phyloP scores from a whole-genome alignment of 305 asterid species.

The Fraxinus angustifolia region DNA sequence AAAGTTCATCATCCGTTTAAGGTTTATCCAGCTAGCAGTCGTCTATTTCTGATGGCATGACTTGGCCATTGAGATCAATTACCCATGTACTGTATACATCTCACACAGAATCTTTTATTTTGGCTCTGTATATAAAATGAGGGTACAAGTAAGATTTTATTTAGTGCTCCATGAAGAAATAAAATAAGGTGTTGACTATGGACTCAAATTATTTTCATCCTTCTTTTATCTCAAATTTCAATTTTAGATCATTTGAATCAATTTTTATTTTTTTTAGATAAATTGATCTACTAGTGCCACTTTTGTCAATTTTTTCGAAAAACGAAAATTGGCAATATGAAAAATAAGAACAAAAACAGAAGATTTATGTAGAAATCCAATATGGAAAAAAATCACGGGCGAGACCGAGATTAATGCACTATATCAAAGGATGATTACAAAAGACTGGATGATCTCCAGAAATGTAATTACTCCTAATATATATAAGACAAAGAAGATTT shows the following conservation, averaged over 20 bases:
- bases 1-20: constrained; percentile 43
- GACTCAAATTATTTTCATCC: neutral
- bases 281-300: neutral
- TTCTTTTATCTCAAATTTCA: neutral
- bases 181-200: neutral
- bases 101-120: neutral
- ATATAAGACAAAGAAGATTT: neutral
- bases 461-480: neutral
- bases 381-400: neutral
- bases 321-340: neutral
- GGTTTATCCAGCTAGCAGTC: neutral
- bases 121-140: neutral
- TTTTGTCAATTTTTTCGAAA: neutral
- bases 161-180: neutral
- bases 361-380: neutral
- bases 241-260: neutral
- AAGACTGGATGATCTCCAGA: neutral
- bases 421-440: neutral
- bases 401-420: neutral
- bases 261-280: neutral
- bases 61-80: neutral
- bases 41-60: neutral
- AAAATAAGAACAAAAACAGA: neutral
- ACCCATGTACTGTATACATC: neutral
- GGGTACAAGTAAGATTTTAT: neutral